A percentile compares a stretch with the other conserved stretches of the same genome.
Conservation (phyloP, 1,284 basidiomycete genomes). For the Rhodotorula sp. region DNA sequence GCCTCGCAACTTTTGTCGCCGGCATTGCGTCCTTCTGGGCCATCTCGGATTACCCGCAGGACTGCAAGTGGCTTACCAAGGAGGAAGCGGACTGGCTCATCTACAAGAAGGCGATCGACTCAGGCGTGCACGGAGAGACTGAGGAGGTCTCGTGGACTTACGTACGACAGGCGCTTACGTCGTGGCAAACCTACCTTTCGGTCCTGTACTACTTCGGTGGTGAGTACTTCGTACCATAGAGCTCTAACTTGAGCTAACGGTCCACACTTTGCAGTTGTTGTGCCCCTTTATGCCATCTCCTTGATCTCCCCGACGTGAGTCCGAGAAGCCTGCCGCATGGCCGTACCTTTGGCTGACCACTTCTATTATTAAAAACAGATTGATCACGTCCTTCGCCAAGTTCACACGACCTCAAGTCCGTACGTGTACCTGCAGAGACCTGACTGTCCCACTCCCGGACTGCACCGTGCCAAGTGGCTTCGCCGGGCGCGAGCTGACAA, state of each 20-base stretch:
- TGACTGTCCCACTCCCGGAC: no score
- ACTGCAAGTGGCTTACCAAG: conserved; percentile 60
- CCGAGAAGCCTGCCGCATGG: no score
- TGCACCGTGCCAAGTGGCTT: no score
- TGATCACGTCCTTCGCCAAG: conserved; percentile 53
- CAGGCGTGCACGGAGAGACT: conserved; percentile 35
- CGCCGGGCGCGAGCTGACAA: no score
- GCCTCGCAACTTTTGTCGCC: conserved; percentile 57
- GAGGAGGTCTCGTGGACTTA: conserved; percentile 46
- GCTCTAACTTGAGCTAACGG: not conserved
- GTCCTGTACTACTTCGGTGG: conserved; percentile 54
- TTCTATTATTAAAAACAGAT: conserved; percentile 8
- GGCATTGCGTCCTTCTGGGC: conserved; percentile 50
- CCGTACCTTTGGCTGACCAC: not conserved
- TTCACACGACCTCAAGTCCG: conserved; percentile 46
- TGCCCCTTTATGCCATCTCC: conserved; percentile 58
- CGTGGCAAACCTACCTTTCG: conserved; percentile 67
- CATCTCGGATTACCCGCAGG: conserved; percentile 56
- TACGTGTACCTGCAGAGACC: no score
- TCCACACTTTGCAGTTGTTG: not conserved
- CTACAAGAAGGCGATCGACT: conserved; percentile 60
- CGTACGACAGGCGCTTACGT: conserved; percentile 58
- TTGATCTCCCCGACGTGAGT: conserved; percentile 45
- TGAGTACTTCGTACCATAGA: no score
- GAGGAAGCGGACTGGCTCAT: conserved; percentile 63